Percentiles rank a stretch among this genome's conserved stretches.
Conservation (phyloP, 306 rosid species). For the Acacia melanoxylon region DNA sequence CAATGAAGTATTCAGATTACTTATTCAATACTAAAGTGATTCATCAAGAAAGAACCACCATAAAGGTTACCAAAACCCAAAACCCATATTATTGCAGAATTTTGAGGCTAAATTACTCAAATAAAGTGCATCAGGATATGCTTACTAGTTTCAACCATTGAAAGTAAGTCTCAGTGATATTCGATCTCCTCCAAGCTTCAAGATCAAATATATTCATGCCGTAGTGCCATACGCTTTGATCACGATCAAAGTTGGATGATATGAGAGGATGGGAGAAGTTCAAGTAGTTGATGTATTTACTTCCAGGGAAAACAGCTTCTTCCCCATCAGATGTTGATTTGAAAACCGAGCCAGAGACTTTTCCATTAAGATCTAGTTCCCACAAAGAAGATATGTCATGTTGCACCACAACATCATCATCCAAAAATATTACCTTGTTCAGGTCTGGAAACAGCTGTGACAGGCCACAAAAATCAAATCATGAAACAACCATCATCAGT, state of each 20-base stretch:
- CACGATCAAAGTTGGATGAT: conserved; percentile 57
- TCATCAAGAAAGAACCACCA: neutral
- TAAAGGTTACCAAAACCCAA: neutral
- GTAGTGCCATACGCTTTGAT: conserved; percentile 70
- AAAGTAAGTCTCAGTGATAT: conserved; percentile 64
- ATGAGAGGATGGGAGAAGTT: conserved; percentile 77
- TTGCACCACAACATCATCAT: conserved; percentile 87
- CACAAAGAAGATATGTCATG: conserved; percentile 79
- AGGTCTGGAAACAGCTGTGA: conserved; percentile 93
- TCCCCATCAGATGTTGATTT: conserved; percentile 61
- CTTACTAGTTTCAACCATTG: conserved; percentile 82
- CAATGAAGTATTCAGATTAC: neutral
- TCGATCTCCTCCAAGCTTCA: conserved; percentile 82
- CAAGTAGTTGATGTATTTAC: conserved; percentile 65
- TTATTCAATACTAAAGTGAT: neutral
- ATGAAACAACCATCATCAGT: conserved; percentile 33
- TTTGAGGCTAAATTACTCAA: neutral
- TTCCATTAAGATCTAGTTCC: conserved; percentile 80
- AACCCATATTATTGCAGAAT: conserved; percentile 18
- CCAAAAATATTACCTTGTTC: conserved; percentile 73
- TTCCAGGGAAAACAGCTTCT: conserved; percentile 68
- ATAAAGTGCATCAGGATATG: conserved; percentile 12
- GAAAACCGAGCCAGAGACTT: conserved; percentile 80
- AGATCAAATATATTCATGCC: conserved; percentile 83
- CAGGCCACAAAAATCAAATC: conserved; percentile 44